Evolutionary conservation across 2,329 filamentous ascomycete genomes (phyloP), one percentile per base, ranked within the genome.

Genomic region (Fusarium pseudograminearum): DNA sequence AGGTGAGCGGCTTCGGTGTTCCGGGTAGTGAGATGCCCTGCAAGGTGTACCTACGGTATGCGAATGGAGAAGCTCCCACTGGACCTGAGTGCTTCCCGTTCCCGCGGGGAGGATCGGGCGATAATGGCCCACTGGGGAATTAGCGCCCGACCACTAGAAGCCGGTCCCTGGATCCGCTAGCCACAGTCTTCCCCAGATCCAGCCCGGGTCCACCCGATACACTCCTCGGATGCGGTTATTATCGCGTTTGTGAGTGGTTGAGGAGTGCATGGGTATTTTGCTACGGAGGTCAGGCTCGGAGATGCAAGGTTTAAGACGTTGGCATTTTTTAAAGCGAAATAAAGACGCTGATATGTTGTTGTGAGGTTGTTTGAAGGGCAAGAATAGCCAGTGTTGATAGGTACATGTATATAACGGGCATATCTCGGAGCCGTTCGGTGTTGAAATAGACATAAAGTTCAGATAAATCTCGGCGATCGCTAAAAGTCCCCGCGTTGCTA

Each of bases 1-100:
- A 69, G 66, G 66, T 69, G 66, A 70, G 67, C 67, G 67, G 67
- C 54, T 70, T 70, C 67, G 67, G 67, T 67, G 50, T 41, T 58
- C 67, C 66, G 67, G 45, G 31, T 56, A 57, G 65, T 62, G 65
- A 69, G 54, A 24, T 50, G 33, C 34, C 33, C 31, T 28, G 14
- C 16, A 31, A 34, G 31, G 16, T 16, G 31, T 60, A 10, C 41
- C 16, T 44, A 24, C 4, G 40, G 15, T 15, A 5, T 48, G 36
- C 5, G 20, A 38, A 20, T 38, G 36, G 2, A 38, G 16, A 9
- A 36, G 34, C 34, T 36, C 34, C 34, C 34, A 40, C 14, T 42
- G 15, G 22, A 16, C n/a, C 20, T 26, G 22, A 40, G 20, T 50
- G 34, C 22, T 28, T 51, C 34, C 34, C 24, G 44, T 66, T 66